A percentile compares a stretch with the other conserved stretches of the same genome.
These are phyloP conservation scores for Corymbia calophylla DNA, from an alignment of 441 rosid species.

Conservation along the genomic window DNA sequence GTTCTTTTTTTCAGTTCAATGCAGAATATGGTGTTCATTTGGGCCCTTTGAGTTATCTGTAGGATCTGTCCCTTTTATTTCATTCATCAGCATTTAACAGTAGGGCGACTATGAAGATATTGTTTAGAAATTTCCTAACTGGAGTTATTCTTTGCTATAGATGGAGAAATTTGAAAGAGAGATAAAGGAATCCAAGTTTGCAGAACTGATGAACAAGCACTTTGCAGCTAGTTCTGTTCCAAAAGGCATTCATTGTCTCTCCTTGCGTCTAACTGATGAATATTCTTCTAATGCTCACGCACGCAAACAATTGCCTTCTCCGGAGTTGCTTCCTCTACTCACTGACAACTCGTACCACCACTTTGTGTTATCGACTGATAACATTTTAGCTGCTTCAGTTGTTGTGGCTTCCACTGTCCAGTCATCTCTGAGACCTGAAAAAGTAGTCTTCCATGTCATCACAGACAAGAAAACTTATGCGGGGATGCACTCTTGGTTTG, in stretches of 20 bases:
- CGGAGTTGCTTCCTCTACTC: constrained; percentile 89
- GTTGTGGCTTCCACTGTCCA: constrained; percentile 84
- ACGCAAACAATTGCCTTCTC: constrained; percentile 95
- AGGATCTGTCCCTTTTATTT: not conserved
- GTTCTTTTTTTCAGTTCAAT: not conserved
- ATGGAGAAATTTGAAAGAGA: constrained; percentile 91
- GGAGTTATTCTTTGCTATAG: constrained; percentile 22
- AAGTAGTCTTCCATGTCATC: constrained; percentile 90
- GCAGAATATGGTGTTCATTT: not conserved
- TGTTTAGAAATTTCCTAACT: not conserved
- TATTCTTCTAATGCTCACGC: constrained; percentile 99
- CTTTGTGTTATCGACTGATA: constrained; percentile 84
- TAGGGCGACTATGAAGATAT: not conserved
- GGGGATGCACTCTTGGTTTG: constrained; percentile 99
- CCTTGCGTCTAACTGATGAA: constrained; percentile 91
- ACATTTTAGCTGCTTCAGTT: constrained; percentile 97
- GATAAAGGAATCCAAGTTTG: constrained; percentile 78
- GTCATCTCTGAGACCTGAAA: constrained; percentile 81
- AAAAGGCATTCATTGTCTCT: constrained; percentile 93
- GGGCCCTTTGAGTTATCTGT: not conserved
- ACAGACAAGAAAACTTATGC: constrained; percentile 99
- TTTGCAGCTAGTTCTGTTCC: constrained; percentile 99
- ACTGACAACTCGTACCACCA: constrained; percentile 89
- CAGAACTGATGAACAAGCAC: constrained; percentile 96
- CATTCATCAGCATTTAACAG: not conserved